Conservation (phyloP, 441 rosid genomes). For the Erodium moschatum region DNA sequence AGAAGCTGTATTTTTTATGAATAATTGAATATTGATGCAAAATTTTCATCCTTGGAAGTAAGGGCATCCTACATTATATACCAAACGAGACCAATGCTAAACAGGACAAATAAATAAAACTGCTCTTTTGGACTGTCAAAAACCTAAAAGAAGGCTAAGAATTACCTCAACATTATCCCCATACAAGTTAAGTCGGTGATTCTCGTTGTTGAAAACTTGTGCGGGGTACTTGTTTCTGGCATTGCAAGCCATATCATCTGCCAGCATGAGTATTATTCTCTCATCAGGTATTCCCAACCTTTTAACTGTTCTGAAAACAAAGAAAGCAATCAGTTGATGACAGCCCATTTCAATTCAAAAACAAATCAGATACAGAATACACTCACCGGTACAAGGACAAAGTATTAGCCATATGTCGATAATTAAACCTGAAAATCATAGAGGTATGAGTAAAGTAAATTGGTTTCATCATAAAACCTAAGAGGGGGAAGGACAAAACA, state of each 20-base stretch:
- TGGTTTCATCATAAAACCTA: background rate
- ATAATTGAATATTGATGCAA: background rate
- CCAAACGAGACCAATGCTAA: background rate
- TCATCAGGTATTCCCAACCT: constrained; percentile 92
- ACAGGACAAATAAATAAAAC: background rate
- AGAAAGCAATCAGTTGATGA: background rate
- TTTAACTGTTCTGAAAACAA: constrained; percentile 70
- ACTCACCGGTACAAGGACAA: constrained; percentile 77
- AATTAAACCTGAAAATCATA: constrained; percentile 68
- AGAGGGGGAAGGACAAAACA: background rate
- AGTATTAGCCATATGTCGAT: constrained; percentile 95
- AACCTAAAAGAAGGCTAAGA: constrained; percentile 11
- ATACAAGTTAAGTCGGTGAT: constrained; percentile 81
- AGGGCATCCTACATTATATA: background rate
- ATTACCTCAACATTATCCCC: constrained; percentile 96
- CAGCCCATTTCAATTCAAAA: background rate
- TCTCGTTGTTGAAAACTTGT: constrained; percentile 94
- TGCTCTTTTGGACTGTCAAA: constrained; percentile 7
- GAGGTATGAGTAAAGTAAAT: background rate
- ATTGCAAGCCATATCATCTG: constrained; percentile 98
- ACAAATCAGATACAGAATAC: constrained; percentile 7
- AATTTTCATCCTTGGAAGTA: background rate
- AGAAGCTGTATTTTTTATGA: background rate
- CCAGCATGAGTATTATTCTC: constrained; percentile 89
- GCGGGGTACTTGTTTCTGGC: constrained; percentile 91